Evolutionary conservation across 208 protist genomes (phyloP), one percentile per base, ranked within the genome.

Genomic region (Acanthamoeba royreba): DNA sequence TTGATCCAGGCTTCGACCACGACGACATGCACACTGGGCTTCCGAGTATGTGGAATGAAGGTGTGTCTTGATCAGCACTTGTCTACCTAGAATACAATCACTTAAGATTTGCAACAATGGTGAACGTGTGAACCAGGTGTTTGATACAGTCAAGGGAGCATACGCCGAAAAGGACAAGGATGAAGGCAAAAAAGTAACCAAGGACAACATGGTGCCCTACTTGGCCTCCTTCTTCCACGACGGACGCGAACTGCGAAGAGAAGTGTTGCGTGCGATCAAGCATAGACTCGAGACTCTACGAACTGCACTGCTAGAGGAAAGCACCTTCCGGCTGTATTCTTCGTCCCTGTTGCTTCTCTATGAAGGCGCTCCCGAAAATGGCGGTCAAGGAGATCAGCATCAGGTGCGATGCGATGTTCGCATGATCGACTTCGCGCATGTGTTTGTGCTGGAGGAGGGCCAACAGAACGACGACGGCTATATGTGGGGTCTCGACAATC

Each of bases 361-460:
- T 47, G 79, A 88, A 28, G 79, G 79, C 79, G 79, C 40, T 1
- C 25, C 79, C n/a, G 69, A 43, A 28, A 1, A 0, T 1, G 3
- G 0, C n/a, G n/a, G n/a, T n/a, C n/a, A n/a, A n/a, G n/a, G n/a
- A 15, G 9, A 42, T 5, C 2, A 1, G 28, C 25, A 81, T 11
- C 40, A 47, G 13, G 69, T 81, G 69, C 43, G 15, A 28, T 53
- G 43, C 43, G 49, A 53, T 0, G 33, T 88, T 22, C 22, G 49
- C n/a, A 15, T 88, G 46, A 88, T 88, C n/a, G 79, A 88, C 46
- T 88, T 88, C 42, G 79, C 49, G 0, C 79, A 88, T 33, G 79
- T 63, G 22, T 61, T 46, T 33, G 28, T 33, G 28, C 43, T 88
- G 4, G 35, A 0, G 46, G 79, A 88, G n/a, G 79, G 49, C 28